A percentile compares a stretch with the other conserved stretches of the same genome.
These are phyloP conservation scores for Herpetomonas tarakana DNA, from an alignment of 208 protist genomes.

Conservation along the genomic window DNA sequence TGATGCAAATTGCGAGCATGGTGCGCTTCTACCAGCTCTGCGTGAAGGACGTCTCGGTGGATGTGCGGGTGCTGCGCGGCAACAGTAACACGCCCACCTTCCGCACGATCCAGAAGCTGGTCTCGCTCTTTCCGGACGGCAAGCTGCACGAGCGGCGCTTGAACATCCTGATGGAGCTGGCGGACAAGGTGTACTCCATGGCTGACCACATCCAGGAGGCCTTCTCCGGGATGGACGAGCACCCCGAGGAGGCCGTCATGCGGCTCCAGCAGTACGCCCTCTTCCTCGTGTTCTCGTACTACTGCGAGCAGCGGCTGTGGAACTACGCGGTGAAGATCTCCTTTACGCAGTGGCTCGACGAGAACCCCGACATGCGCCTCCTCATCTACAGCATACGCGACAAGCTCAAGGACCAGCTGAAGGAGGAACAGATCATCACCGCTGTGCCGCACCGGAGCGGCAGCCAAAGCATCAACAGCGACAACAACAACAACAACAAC, in stretches of 20 bases:
- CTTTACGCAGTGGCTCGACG: constrained; percentile 69
- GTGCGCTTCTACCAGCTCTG: constrained; percentile 88
- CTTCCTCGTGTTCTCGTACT: constrained; percentile 87
- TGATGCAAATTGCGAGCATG: constrained; percentile 87
- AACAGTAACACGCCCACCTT: constrained; percentile 46
- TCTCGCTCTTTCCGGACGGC: constrained; percentile 85
- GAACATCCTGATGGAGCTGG: constrained; percentile 71
- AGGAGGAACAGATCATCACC: constrained; percentile 59
- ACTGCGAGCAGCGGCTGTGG: constrained; percentile 88
- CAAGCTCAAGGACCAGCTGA: constrained; percentile 72
- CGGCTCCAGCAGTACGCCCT: constrained; percentile 80
- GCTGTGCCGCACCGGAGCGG: constrained; percentile 15
- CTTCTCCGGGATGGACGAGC: constrained; percentile 43
- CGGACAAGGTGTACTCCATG: constrained; percentile 87
- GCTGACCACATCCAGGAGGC: constrained; percentile 81
- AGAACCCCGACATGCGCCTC: constrained; percentile 63
- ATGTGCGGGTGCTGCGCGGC: constrained; percentile 64
- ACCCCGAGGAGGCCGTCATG: constrained; percentile 73
- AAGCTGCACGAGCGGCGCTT: constrained; percentile 84
- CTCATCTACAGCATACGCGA: constrained; percentile 70
- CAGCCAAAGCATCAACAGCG: too few relatives aligned
- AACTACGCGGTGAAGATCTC: constrained; percentile 41
- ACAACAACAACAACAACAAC: too few relatives aligned
- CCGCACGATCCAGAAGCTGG: constrained; percentile 83
- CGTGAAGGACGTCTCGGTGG: constrained; percentile 60